Evolutionary conservation across 208 protist species (phyloP).

Genomic region (Perkinsela sp.): DNA sequence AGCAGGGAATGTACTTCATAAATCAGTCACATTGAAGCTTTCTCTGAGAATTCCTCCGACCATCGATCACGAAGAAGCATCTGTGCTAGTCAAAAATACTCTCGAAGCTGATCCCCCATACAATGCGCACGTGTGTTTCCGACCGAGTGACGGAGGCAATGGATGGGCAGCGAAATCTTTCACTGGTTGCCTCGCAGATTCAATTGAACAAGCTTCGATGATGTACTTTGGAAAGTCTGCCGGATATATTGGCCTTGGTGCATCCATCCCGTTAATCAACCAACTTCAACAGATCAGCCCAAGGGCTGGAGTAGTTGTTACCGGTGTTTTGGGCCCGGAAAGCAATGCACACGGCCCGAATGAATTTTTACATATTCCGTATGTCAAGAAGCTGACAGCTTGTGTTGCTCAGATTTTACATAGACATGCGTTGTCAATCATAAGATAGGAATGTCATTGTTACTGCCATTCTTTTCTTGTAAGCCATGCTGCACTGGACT

Average conservation of each 20-base stretch:
- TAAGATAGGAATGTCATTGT: slow-evolving; percentile 1
- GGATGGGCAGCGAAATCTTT: slow-evolving; percentile 54
- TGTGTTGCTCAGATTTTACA: slow-evolving; percentile 32
- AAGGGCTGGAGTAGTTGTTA: slow-evolving; percentile 70
- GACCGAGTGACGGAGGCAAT: slow-evolving; percentile 10
- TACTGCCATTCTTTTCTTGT: no score
- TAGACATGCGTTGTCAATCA: no score
- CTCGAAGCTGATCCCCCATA: slow-evolving; percentile 62
- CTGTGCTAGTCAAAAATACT: slow-evolving; percentile 19
- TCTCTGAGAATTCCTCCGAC: slow-evolving; percentile 67
- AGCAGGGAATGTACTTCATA: slow-evolving; percentile 74
- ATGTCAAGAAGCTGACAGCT: slow-evolving; percentile 46
- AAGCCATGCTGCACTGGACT: no score
- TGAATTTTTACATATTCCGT: slow-evolving; percentile 70
- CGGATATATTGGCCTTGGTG: slow-evolving; percentile 40
- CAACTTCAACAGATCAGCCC: slow-evolving; percentile 61
- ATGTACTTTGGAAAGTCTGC: slow-evolving; percentile 34
- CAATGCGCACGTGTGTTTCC: slow-evolving; percentile 51
- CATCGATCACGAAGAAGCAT: slow-evolving; percentile 15
- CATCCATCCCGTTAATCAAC: slow-evolving; percentile 73
- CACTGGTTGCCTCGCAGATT: slow-evolving; percentile 29
- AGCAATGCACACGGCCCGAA: slow-evolving; percentile 77
- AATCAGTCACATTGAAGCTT: slow-evolving; percentile 54
- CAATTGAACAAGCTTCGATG: slow-evolving; percentile 33
- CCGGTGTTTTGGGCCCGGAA: slow-evolving; percentile 58